phyloP scores from a whole-genome alignment of 257 asterid genomes.

The Striga asiatica region DNA sequence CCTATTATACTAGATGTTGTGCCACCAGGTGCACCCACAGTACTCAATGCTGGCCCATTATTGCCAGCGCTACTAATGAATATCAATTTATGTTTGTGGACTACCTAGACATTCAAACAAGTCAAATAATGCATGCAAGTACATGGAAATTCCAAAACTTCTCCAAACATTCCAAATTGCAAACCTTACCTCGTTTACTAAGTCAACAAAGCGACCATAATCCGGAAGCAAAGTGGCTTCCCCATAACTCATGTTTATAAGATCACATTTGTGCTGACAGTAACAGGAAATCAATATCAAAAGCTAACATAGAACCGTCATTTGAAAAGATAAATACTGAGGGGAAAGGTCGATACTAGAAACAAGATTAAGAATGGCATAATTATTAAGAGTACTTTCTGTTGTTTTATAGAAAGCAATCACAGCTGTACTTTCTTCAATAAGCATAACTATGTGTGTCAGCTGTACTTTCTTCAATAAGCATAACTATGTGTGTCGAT shows the following conservation, averaged over 20 bases:
- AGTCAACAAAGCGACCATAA: conserved; percentile 95
- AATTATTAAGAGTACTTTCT: neutral
- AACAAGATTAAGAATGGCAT: neutral
- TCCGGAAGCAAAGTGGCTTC: conserved; percentile 86
- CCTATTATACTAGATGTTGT: conserved; percentile 95
- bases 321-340: neutral
- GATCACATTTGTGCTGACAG: conserved; percentile 90
- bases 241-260: conserved; percentile 97
- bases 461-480: conserved; percentile 7
- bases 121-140: neutral
- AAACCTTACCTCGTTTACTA: conserved; percentile 76
- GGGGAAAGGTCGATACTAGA: conserved; percentile 3
- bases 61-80: conserved; percentile 98
- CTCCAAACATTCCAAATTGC: conserved; percentile 12
- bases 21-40: conserved; percentile 99
- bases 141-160: conserved; percentile 8
- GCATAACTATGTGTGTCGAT: conserved; percentile 7
- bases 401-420: neutral
- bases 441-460: conserved; percentile 3
- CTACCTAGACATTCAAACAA: conserved; percentile 48
- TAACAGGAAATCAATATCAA: conserved; percentile 9
- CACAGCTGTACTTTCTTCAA: neutral
- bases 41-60: conserved; percentile 87
- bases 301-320: conserved; percentile 4
- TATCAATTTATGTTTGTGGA: conserved; percentile 70